Conservation (phyloP, 2,329 filamentous ascomycete species). For the Fusarium phyllophilum region DNA sequence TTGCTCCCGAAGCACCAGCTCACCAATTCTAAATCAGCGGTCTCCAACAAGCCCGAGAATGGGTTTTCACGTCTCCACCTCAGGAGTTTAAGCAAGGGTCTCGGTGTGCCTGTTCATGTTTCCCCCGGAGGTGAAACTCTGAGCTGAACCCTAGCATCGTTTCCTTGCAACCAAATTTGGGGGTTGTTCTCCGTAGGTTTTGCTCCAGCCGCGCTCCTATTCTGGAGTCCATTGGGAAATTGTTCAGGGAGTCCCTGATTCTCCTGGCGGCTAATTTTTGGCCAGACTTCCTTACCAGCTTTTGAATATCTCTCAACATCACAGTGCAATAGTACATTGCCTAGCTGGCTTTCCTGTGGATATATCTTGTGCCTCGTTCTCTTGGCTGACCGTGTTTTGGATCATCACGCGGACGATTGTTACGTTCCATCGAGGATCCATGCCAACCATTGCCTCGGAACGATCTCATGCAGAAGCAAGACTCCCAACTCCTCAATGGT, state of each 20-base stretch:
- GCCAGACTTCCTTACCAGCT: background rate
- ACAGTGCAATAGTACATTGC: background rate
- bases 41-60: conserved; percentile 2
- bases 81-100: conserved; percentile 9
- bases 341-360: conserved; percentile 5
- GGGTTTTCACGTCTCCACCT: background rate
- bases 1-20: background rate
- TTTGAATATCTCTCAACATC: background rate
- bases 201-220: conserved; percentile 1
- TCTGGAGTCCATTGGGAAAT: background rate
- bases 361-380: conserved; percentile 7
- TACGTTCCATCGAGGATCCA: conserved; percentile 14
- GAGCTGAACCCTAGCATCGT: background rate
- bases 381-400: conserved; percentile 10
- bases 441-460: conserved; percentile 9
- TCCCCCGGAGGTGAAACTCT: conserved; percentile 5
- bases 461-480: conserved; percentile 9
- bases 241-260: conserved; percentile 3
- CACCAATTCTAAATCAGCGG: conserved; percentile 1
- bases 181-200: conserved; percentile 1
- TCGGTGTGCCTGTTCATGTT: background rate
- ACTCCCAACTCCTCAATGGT: background rate
- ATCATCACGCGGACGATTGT: conserved; percentile 4
- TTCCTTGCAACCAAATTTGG: conserved; percentile 10
- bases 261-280: conserved; percentile 13